Conservation (phyloP, 179 eudicot species). For the Beta corolliflora region DNA sequence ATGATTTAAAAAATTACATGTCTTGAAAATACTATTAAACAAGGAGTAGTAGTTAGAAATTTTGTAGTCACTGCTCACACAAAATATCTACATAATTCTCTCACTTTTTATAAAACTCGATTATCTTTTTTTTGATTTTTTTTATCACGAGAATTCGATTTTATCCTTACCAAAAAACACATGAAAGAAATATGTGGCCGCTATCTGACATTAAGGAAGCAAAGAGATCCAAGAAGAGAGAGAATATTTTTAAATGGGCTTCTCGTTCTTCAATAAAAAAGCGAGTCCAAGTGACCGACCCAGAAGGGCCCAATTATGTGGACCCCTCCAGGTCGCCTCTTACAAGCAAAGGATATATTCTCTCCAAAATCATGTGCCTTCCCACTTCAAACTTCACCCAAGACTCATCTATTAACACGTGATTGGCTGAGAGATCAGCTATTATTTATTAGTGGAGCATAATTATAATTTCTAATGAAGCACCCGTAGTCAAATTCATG, state of each 20-base stretch:
- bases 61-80: too few relatives aligned
- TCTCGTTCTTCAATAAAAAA: slow-evolving; percentile 34
- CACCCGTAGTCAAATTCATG: too few relatives aligned
- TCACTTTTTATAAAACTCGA: too few relatives aligned
- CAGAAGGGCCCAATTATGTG: slow-evolving; percentile 29
- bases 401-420: slow-evolving; percentile 13
- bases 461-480: too few relatives aligned
- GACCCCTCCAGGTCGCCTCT: slow-evolving; percentile 25
- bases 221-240: slow-evolving; percentile 34
- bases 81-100: too few relatives aligned
- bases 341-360: slow-evolving; percentile 45
- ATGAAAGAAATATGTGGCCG: slow-evolving; percentile 17
- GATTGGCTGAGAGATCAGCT: slow-evolving; percentile 11
- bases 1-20: too few relatives aligned
- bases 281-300: slow-evolving; percentile 26
- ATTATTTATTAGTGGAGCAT: background rate
- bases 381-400: background rate
- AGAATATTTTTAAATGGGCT: slow-evolving; percentile 24
- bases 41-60: too few relatives aligned
- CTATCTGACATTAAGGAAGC: slow-evolving; percentile 40
- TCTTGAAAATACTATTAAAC: too few relatives aligned
- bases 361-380: slow-evolving; percentile 32
- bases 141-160: too few relatives aligned
- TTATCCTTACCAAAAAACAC: background rate
- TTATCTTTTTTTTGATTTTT: too few relatives aligned